Evolutionary conservation across 345 rosid species (phyloP), one percentile per base, ranked within the genome.

Genomic region (Eutrema yunnanense): DNA sequence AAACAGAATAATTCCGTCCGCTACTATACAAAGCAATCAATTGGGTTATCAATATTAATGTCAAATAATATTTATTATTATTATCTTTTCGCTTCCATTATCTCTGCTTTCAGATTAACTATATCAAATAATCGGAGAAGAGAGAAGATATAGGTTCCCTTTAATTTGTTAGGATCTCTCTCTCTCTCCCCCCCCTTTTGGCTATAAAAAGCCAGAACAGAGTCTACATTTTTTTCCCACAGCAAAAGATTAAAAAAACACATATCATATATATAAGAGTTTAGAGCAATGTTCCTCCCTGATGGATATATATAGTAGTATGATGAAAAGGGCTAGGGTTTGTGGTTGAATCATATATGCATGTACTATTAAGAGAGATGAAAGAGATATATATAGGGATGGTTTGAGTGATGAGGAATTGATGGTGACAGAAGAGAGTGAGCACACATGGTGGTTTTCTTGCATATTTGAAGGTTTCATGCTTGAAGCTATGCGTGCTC

Each of bases 371-470:
- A 34, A 36, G 82, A 75, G 75, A 48, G 80, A 82, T 32, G 53
- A 46, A 6, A n/a, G n/a, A n/a, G n/a, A n/a, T n/a, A 60, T 1
- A 4, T 33, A 6, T 53, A 5, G 1, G 26, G 29, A 52, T 53
- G 48, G 51, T 73, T 49, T 37, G 67, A 49, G 67, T 38, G 72
- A 14, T 19, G 36, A 66, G 10, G 67, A 58, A 47, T 16, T 8
- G 62, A 73, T 65, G 90, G 89, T 89, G 97, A 92, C 97, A 92
- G 97, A 89, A 92, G 97, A 92, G 96, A 92, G 97, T 87, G 97
- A 92, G 97, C 97, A 92, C 97, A 80, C 81, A 85, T 82, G 88
- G 96, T 77, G 65, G 19, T 54, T 89, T 87, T 87, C 92, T 80
- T 89, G 97, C 97, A 86, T 85, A 52, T 27, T 2, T 44, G 40